Evolutionary conservation across 345 rosid species (phyloP).

Genomic region (Rhodamnia rubescens): DNA sequence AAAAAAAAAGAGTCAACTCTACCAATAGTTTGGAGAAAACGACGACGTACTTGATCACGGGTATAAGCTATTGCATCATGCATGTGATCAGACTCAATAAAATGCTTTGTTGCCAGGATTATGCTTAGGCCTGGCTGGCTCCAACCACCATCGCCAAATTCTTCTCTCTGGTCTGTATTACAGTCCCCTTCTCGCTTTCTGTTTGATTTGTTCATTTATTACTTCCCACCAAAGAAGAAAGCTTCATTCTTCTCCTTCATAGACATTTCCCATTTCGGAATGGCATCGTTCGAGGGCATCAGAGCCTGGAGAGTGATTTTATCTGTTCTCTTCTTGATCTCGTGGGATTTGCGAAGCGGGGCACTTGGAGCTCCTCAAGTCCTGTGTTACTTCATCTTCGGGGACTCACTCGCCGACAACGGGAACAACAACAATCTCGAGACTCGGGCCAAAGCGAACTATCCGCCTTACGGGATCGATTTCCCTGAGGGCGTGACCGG

Average conservation of each 20-base stretch:
- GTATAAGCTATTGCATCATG: background rate
- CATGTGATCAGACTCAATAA: background rate
- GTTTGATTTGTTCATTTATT: background rate
- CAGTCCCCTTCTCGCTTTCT: background rate
- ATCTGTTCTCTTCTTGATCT: background rate
- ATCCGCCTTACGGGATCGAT: slow-evolving; percentile 22
- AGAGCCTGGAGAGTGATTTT: background rate
- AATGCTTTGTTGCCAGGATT: no score
- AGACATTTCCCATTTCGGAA: background rate
- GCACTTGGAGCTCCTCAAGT: slow-evolving; percentile 3
- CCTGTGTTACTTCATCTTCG: slow-evolving; percentile 25
- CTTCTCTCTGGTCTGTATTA: background rate
- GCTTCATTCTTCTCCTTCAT: background rate
- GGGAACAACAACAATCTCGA: slow-evolving; percentile 16
- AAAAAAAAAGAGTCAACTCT: no score
- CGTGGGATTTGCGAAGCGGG: background rate
- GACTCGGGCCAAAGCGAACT: slow-evolving; percentile 8
- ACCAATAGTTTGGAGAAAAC: background rate
- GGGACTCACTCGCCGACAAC: slow-evolving; percentile 17
- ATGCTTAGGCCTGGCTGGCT: background rate
- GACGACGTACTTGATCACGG: background rate
- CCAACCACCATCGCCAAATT: background rate
- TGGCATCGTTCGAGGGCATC: background rate
- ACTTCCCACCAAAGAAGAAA: background rate
- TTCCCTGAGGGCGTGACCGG: slow-evolving; percentile 5